Base-by-base conservation (phyloP, 1,284 basidiomycete species). In the Boletellus dicymbophilus region DNA sequence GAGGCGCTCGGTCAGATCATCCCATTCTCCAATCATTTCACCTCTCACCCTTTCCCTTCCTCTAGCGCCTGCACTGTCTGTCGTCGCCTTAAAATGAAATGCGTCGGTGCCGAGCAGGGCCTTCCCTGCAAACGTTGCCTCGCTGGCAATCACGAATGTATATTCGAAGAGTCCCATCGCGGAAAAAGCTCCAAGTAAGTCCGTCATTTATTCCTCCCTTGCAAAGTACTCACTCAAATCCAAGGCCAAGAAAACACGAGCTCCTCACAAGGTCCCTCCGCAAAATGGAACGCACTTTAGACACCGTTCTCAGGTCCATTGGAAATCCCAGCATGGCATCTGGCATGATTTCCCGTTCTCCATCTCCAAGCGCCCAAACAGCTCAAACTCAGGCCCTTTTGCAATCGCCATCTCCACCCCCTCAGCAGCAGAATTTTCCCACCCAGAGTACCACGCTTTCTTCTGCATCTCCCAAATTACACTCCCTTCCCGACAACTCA, bases 11-110 rank as follows among this genome's bases (percentile, higher is more conserved):
- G 91, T 93, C 59, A 57, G 81, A 71, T 43, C 41, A 45, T 53
- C 57, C 34, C 46, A 23, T 45, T 21, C 6, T 27, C 0, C 6
- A 23, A 6, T 34, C 4, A 1, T 30, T 45, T 34, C 23, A 7
- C 39, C 49, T 38, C 31, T 54, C 44, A 58, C n/a, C n/a, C n/a
- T n/a, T 41, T 25, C 22, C 38, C 44, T 50, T 39, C 54, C 37
- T 44, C 26, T 58, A 93, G 93, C 46, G 95, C 95, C 0, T 97
- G 95, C 59, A 94, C 91, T 0, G 93, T 95, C 27, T 98, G 96
- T 69, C 85, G 96, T 28, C 88, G 94, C 42, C 84, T 98, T 56
- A 99, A 99, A 77, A 99, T 99, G 96, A 92, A 96, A 59, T 99
- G 96, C 59, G 93, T 97, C 18, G 94, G 90, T 31, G 92, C 93